A percentile compares a stretch with the other conserved stretches of the same genome.
Conservation (phyloP, 345 rosid species). For the Pelargonium nanum region DNA sequence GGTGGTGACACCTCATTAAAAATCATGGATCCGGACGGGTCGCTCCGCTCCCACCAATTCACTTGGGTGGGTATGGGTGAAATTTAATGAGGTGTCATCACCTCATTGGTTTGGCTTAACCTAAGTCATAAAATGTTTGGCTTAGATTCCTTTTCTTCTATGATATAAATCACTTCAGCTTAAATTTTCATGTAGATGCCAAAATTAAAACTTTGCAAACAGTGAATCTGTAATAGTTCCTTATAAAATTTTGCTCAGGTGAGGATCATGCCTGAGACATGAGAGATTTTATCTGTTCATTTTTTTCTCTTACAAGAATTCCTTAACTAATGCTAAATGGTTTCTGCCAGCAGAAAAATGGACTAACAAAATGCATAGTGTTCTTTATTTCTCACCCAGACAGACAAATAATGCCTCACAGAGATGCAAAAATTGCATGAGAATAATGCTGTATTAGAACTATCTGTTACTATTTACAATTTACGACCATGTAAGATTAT, state of each 20-base stretch:
- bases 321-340: background rate
- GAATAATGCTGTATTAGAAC: background rate
- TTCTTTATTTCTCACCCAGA: too few species aligned
- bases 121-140: too few species aligned
- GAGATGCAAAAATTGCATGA: background rate
- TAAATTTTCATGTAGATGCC: background rate
- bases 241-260: background rate
- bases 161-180: background rate
- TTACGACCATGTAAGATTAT: background rate
- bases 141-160: too few species aligned
- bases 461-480: too few species aligned
- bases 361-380: background rate
- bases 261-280: background rate
- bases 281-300: background rate
- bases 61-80: too few species aligned
- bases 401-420: background rate
- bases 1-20: too few species aligned
- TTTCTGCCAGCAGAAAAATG: background rate
- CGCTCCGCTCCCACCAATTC: too few species aligned
- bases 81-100: too few species aligned
- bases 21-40: too few species aligned
- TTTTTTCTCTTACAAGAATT: background rate
- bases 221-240: background rate
- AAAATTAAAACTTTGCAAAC: background rate
- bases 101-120: too few species aligned